Conservation (phyloP, 176 grass and related monocot genomes). For the Rhipidocladum racemiflorum region DNA sequence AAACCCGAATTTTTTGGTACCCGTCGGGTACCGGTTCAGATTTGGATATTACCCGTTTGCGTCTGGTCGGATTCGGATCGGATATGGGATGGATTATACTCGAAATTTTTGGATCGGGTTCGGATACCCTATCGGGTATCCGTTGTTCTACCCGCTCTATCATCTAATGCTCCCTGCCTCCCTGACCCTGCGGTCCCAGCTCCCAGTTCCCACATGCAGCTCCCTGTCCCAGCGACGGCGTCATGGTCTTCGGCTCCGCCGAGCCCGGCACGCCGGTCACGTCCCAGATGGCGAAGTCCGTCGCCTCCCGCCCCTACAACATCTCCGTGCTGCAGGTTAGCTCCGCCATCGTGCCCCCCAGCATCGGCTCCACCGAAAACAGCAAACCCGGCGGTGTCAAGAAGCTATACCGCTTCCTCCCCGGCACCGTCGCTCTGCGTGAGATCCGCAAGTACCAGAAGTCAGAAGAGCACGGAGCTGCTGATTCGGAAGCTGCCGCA, state of each 20-base stretch:
- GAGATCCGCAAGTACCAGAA: slow-evolving; percentile 96
- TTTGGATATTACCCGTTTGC: too few species aligned
- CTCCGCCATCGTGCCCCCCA: slow-evolving; percentile 55
- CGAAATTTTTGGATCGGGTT: too few species aligned
- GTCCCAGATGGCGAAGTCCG: slow-evolving; percentile 44
- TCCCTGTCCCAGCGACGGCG: too few species aligned
- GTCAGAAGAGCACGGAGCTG: slow-evolving; percentile 95
- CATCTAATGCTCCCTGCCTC: too few species aligned
- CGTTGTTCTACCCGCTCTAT: too few species aligned
- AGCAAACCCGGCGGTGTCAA: slow-evolving; percentile 46
- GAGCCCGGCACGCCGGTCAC: slow-evolving; percentile 38
- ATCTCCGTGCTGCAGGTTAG: slow-evolving; percentile 67
- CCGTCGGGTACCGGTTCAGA: too few species aligned
- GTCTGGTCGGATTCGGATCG: too few species aligned
- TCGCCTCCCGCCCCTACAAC: slow-evolving; percentile 60
- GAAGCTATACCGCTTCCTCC: slow-evolving; percentile 83
- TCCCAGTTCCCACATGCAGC: too few species aligned
- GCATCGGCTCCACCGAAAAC: slow-evolving; percentile 17
- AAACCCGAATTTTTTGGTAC: too few species aligned
- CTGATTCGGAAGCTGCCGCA: slow-evolving; percentile 88
- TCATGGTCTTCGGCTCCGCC: slow-evolving; percentile 62
- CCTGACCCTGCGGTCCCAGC: too few species aligned
- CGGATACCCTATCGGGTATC: too few species aligned
- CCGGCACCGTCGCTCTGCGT: slow-evolving; percentile 56
- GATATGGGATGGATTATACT: too few species aligned